Evolutionary conservation across 225 moss, liverwort and hornwort genomes (phyloP), one percentile per base, ranked within the genome.

Genomic region (Lunularia cruciata): DNA sequence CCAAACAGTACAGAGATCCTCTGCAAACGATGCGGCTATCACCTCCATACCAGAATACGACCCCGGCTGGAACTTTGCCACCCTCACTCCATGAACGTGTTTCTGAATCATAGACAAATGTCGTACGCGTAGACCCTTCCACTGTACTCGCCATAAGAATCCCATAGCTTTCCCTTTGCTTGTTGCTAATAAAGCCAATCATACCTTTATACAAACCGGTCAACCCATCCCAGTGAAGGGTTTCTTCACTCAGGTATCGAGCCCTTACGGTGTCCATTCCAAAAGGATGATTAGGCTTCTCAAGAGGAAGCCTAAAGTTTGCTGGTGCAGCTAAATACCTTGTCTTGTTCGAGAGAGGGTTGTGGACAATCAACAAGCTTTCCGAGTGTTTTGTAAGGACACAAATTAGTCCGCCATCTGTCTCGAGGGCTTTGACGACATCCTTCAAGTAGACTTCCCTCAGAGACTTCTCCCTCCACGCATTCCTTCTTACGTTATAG

Each of bases 1-100:
- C 67, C 25, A 67, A 36, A 36, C 67, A 67, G 51, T 67, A 67
- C 10, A 67, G 23, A 10, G 51, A 51, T 13, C 37, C 67, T 20
- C 52, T 67, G 67, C 67, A 67, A 37, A 67, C 67, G 67, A 67
- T 53, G 3, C 67, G 67, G 67, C 34, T 49, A 9, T 67, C 67
- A 34, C 67, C 67, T 15, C 67, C 67, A 52, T 52, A 67, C 67
- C 67, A 67, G 35, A 67, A 52, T 1, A 49, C 20, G 22, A 67
- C 10, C 13, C 35, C 34, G 5, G 33, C 22, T 3, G 67, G 67
- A 11, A 67, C 51, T 38, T 35, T 12, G 16, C 51, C 67, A 19
- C 36, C 49, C 20, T 49, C 35, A 22, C 34, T 67, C 67, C 67
- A 67, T 0, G 33, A 8, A 2, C 20, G 13, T 0, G 51, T 35